Percentiles rank a stretch among this genome's conserved stretches.
phyloP scores from a whole-genome alignment of 1,284 basidiomycete species.

The Tranzscheliella williamsii region DNA sequence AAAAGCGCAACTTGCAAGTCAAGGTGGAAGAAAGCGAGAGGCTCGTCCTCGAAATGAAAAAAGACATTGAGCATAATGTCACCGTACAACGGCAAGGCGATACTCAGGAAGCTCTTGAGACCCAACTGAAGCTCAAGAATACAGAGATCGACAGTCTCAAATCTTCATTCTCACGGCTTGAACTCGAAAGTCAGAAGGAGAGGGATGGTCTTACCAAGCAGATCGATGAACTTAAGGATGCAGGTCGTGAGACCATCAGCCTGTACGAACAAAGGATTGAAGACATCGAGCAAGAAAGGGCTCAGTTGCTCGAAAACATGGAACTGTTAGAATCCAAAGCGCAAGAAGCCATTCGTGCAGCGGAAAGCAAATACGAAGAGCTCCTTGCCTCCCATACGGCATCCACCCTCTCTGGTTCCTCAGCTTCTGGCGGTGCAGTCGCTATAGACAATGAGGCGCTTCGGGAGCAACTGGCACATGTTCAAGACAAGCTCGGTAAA shows the following conservation, averaged over 20 bases:
- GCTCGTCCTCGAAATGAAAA: conserved; percentile 29
- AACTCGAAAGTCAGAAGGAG: conserved; percentile 45
- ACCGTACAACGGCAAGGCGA: conserved; percentile 25
- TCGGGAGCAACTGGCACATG: conserved; percentile 80
- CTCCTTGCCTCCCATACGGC: conserved; percentile 49
- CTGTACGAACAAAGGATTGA: conserved; percentile 39
- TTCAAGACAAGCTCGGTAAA: conserved; percentile 74
- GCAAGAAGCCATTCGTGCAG: conserved; percentile 76
- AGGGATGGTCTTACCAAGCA: conserved; percentile 62
- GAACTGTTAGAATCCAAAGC: conserved; percentile 66
- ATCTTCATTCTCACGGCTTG: conserved; percentile 46
- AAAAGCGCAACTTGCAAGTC: conserved; percentile 26
- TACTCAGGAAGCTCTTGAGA: conserved; percentile 34
- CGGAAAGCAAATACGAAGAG: conserved; percentile 74
- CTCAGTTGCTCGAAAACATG: conserved; percentile 51
- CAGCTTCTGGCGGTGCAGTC: conserved; percentile 57
- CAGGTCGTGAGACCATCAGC: conserved; percentile 71
- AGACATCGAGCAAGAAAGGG: conserved; percentile 52
- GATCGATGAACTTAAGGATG: conserved; percentile 77
- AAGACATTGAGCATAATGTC: conserved; percentile 26
- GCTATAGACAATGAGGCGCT: conserved; percentile 93
- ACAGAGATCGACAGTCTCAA: conserved; percentile 47
- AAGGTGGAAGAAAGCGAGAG: conserved; percentile 39
- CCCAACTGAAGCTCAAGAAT: conserved; percentile 43
- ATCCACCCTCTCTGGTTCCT: background rate